These are phyloP conservation scores for Xanthoconium separans DNA, from an alignment of 1,284 basidiomycete genomes.

Conservation along the genomic window DNA sequence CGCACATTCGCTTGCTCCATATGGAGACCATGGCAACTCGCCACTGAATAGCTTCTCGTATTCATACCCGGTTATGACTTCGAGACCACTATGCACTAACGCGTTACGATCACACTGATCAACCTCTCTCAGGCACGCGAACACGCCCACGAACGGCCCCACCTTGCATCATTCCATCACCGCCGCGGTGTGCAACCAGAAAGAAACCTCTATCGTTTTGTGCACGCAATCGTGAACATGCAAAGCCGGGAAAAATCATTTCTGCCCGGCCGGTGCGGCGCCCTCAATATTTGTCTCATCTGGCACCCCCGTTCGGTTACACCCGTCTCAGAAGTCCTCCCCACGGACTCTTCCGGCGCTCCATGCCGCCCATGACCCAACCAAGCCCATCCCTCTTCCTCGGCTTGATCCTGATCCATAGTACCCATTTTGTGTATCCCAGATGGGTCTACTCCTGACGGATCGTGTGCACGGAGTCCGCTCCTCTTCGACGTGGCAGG, in stretches of 20 bases:
- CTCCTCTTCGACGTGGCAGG: constrained; percentile 3
- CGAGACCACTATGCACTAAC: constrained; percentile 1
- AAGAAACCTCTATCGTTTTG: background rate
- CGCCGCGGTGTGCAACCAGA: background rate
- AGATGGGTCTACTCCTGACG: constrained; percentile 1
- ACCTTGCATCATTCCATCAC: background rate
- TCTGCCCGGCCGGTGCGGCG: constrained; percentile 9
- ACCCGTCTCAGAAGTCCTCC: constrained; percentile 20
- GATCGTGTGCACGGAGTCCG: background rate
- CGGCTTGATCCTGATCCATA: constrained; percentile 8
- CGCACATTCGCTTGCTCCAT: constrained; percentile 9
- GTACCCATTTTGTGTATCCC: background rate
- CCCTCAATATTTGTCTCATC: constrained; percentile 21
- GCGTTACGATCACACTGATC: constrained; percentile 2
- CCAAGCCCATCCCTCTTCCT: background rate
- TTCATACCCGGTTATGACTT: constrained; percentile 8
- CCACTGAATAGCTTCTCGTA: constrained; percentile 19
- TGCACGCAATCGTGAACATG: constrained; percentile 1
- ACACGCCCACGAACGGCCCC: background rate
- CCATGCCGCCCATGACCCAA: constrained; percentile 10
- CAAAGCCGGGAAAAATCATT: constrained; percentile 11
- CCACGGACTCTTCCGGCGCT: constrained; percentile 25
- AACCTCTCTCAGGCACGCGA: constrained; percentile 6
- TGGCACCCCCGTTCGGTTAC: constrained; percentile 27
- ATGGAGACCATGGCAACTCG: constrained; percentile 24